Percentiles rank a stretch among this genome's conserved stretches.
Conservation (phyloP, 352 stramenopile species). For the Blastocystis sp. region DNA sequence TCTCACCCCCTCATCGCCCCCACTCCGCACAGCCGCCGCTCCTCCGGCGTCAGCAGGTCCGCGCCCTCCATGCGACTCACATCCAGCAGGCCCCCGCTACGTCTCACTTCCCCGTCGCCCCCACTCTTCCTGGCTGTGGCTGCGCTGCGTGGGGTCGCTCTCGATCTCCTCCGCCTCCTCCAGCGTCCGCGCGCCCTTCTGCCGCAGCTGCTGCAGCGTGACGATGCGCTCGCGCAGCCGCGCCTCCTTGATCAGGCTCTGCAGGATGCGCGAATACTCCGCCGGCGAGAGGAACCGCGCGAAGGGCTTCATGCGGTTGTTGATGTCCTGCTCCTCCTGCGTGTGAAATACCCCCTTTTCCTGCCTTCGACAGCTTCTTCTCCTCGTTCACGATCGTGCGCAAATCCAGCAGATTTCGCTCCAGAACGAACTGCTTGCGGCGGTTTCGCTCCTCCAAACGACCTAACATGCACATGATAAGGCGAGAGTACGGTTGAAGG, state of each 20-base stretch:
- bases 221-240: constrained; percentile 85
- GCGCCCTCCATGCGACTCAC: constrained; percentile 59
- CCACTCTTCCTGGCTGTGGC: constrained; percentile 70
- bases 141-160: constrained; percentile 56
- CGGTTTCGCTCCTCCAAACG: constrained; percentile 77
- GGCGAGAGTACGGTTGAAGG: constrained; percentile 78
- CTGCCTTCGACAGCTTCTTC: constrained; percentile 73
- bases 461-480: not conserved
- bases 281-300: constrained; percentile 80
- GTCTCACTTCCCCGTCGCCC: constrained; percentile 68
- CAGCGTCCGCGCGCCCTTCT: constrained; percentile 81
- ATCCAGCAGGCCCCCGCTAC: constrained; percentile 54
- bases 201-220: constrained; percentile 84
- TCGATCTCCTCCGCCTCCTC: constrained; percentile 85
- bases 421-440: constrained; percentile 78
- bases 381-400: constrained; percentile 81
- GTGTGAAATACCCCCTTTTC: constrained; percentile 71
- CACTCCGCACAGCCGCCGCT: constrained; percentile 39
- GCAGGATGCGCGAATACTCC: constrained; percentile 76
- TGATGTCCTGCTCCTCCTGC: constrained; percentile 82
- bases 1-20: constrained; percentile 75
- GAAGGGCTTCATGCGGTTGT: constrained; percentile 82
- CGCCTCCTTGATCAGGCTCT: constrained; percentile 65
- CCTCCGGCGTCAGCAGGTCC: constrained; percentile 57
- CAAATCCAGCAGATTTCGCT: constrained; percentile 80